A percentile compares a stretch with the other conserved stretches of the same genome.
Evolutionary conservation across 257 asterid species (phyloP).

Genomic region (Solanum etuberosum): DNA sequence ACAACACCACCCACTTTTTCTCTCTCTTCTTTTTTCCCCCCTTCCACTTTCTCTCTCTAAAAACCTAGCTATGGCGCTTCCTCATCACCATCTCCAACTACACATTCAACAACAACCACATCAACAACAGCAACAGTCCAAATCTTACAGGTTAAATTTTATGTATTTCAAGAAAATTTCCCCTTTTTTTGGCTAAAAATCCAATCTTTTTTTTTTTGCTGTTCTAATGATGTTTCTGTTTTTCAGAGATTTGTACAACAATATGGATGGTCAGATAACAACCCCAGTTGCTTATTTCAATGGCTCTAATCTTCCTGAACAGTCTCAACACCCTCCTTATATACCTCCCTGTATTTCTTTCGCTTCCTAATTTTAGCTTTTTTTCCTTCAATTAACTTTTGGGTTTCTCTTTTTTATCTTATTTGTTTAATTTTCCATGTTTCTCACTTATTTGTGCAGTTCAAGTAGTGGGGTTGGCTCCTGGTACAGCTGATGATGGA

Average conservation of each 20-base stretch:
- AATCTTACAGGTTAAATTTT: conserved; percentile 46
- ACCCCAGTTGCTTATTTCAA: conserved; percentile 56
- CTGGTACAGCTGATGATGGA: conserved; percentile 46
- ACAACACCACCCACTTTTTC: not conserved
- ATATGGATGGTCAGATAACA: conserved; percentile 74
- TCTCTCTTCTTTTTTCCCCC: not conserved
- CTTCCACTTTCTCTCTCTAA: conserved; percentile 5
- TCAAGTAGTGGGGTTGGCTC: conserved; percentile 77
- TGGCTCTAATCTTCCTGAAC: conserved; percentile 63
- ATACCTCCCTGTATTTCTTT: conserved; percentile 61
- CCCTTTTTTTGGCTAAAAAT: not conserved
- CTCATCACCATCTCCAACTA: conserved; percentile 51
- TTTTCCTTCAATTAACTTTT: not conserved
- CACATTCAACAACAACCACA: conserved; percentile 20
- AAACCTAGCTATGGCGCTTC: conserved; percentile 52
- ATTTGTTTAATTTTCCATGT: not conserved
- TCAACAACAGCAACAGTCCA: conserved; percentile 13
- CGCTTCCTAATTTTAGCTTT: not conserved
- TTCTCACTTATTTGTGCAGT: conserved; percentile 29
- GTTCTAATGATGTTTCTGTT: not conserved
- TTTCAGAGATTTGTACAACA: conserved; percentile 51
- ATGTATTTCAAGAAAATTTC: not conserved
- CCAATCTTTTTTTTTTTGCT: not conserved
- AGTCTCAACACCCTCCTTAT: conserved; percentile 72
- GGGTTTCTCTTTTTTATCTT: not conserved